phyloP scores from a whole-genome alignment of 1,139 yeast genomes.

The Schwanniomyces etchellsii region DNA sequence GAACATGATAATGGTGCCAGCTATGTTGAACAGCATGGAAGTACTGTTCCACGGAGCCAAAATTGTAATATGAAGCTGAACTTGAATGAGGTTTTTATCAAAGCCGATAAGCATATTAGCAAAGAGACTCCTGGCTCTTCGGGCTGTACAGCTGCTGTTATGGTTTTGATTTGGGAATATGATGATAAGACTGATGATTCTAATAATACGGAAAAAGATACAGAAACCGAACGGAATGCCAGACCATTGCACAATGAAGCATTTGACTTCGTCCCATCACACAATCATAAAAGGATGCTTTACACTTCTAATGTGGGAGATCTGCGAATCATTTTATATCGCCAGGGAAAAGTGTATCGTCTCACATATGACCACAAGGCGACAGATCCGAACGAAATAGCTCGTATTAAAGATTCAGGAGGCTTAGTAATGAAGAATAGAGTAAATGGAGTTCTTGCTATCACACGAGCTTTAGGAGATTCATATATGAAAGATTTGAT shows the following conservation, averaged over 20 bases:
- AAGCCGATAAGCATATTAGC: conserved; percentile 68
- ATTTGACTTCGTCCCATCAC: conserved; percentile 43
- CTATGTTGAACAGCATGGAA: conserved; percentile 7
- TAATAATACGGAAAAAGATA: conserved; percentile 12
- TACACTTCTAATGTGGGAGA: conserved; percentile 97
- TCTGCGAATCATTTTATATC: conserved; percentile 72
- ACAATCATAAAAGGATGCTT: conserved; percentile 59
- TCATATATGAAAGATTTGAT: conserved; percentile 86
- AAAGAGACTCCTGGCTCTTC: conserved; percentile 59
- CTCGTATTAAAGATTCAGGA: conserved; percentile 71
- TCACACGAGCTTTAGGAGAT: conserved; percentile 93
- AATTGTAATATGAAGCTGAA: conserved; percentile 40
- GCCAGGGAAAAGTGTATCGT: conserved; percentile 70
- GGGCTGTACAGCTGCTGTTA: conserved; percentile 96
- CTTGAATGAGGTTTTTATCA: conserved; percentile 55
- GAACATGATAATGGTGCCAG: conserved; percentile 4
- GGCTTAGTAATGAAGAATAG: conserved; percentile 87
- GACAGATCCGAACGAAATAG: conserved; percentile 70
- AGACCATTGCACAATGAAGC: conserved; percentile 5
- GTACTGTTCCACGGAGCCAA: conserved; percentile 12
- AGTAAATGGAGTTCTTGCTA: conserved; percentile 94
- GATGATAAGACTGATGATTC: conserved; percentile 19
- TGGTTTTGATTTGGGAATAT: conserved; percentile 78
- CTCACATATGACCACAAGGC: conserved; percentile 95
- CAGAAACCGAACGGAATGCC: conserved; percentile 1